A percentile compares a stretch with the other conserved stretches of the same genome.
phyloP scores from a whole-genome alignment of 768 basidiomycete species.

The Mycena vulgaris region DNA sequence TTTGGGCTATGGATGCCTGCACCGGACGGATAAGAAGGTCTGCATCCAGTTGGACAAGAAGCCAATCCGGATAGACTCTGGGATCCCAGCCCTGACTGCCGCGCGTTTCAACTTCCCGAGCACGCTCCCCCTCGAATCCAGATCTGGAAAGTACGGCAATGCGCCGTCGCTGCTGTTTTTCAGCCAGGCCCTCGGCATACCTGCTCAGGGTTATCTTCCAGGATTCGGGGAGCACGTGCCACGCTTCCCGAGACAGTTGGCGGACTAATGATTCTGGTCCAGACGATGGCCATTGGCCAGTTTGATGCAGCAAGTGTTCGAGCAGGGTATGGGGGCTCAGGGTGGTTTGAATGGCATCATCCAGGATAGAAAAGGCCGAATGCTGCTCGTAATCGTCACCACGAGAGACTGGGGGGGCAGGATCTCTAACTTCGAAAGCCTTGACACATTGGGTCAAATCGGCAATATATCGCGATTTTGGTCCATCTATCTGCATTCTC shows the following conservation, averaged over 20 bases:
- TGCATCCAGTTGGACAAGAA: slow-evolving; percentile 58
- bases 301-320: neutral
- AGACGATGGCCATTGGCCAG: slow-evolving; percentile 25
- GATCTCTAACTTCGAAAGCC: slow-evolving; percentile 7
- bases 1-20: slow-evolving; percentile 47
- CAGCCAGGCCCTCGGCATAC: slow-evolving; percentile 6
- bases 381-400: neutral
- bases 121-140: too few relatives aligned
- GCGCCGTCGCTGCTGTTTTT: slow-evolving; percentile 9
- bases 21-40: slow-evolving; percentile 59
- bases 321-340: neutral
- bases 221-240: neutral
- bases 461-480: slow-evolving; percentile 5
- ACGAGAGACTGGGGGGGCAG: neutral
- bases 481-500: neutral
- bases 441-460: slow-evolving; percentile 12
- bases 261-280: slow-evolving; percentile 4
- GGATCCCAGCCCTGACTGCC: slow-evolving; percentile 32
- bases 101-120: neutral
- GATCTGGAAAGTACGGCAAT: neutral
- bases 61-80: slow-evolving; percentile 56
- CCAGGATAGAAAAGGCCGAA: neutral
- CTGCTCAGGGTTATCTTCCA: slow-evolving; percentile 6
- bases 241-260: slow-evolving; percentile 6
- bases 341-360: neutral